These are phyloP conservation scores for Pichiaceae sp. DNA, from an alignment of 1,139 yeast genomes.

Conservation along the genomic window DNA sequence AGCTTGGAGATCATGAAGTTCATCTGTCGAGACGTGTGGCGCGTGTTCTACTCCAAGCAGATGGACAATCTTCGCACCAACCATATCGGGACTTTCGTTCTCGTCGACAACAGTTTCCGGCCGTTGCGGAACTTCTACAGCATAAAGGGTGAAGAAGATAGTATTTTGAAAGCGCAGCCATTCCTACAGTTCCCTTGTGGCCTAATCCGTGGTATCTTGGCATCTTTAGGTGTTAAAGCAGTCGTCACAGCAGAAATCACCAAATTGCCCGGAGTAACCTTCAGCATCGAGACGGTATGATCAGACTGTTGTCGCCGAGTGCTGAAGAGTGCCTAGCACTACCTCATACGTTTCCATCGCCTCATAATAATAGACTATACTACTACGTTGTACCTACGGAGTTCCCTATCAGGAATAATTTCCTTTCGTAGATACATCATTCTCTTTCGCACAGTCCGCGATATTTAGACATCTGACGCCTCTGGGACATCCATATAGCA, in stretches of 20 bases:
- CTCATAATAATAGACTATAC: too few species aligned
- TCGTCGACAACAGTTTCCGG: constrained; percentile 59
- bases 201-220: constrained; percentile 68
- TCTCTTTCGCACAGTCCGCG: not conserved
- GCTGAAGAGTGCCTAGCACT: too few species aligned
- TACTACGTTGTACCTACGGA: too few species aligned
- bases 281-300: constrained; percentile 66
- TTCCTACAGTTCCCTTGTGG: constrained; percentile 82
- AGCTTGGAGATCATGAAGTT: constrained; percentile 81
- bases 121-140: constrained; percentile 51
- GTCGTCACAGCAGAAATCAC: constrained; percentile 58
- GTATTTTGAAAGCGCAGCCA: constrained; percentile 38
- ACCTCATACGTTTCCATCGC: too few species aligned
- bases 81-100: constrained; percentile 76
- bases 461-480: not conserved
- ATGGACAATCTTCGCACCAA: constrained; percentile 89
- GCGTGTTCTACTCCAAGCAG: constrained; percentile 67
- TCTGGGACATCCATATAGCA: too few species aligned
- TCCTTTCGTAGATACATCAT: not conserved
- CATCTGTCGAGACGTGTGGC: constrained; percentile 90
- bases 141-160: constrained; percentile 37
- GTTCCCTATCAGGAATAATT: not conserved
- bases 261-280: constrained; percentile 58
- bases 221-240: constrained; percentile 62
- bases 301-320: not conserved